Evolutionary conservation across 192 early-diverging fungal genomes (phyloP), one percentile per base, ranked within the genome.

Genomic region (Gamsiella multidivaricata): DNA sequence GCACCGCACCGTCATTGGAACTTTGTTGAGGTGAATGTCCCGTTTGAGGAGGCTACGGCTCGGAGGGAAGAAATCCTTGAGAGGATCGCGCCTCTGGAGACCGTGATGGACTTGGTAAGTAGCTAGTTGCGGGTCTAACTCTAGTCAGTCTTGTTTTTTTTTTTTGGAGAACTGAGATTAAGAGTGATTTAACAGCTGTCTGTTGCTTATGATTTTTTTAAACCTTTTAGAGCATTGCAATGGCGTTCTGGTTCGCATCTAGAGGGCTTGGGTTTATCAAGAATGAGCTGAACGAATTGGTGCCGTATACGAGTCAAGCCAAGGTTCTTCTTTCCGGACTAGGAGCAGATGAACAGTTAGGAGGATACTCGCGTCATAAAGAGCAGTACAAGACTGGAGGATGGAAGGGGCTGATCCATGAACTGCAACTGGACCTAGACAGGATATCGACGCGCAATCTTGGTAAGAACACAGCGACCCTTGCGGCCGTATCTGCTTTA

Each of bases 241-340:
- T 97, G 86, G 96, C 97, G 0, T 88, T 98, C 55, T 98, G 95
- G 96, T 98, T 97, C 86, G 97, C 95, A 2, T 82, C 92, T 25
- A 84, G 95, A n/a, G 96, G 95, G 0, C 56, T 69, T 32, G 94
- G 94, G 51, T 66, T 47, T 25, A 67, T 72, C 66, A 55, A 65
- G 42, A 57, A 64, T 15, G 54, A 64, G 2, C n/a, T 72, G 6
- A 61, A 41, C 22, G 55, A 68, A 32, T 60, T 65, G 33, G 62
- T 56, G 18, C 61, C 81, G 9, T 95, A 94, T 70, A 51, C 76
- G 5, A 92, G 92, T 49, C 70, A 68, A 11, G 90, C 96, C 22
- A 85, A 88, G 42, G 95, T 98, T 15, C 61, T 97, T 25, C 68
- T 98, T 2, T 89, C 92, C 53, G 97, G 97, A 5, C 81, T 98